Base-by-base conservation (phyloP, 192 early-diverging fungal species). In the Coemansia sp. region DNA sequence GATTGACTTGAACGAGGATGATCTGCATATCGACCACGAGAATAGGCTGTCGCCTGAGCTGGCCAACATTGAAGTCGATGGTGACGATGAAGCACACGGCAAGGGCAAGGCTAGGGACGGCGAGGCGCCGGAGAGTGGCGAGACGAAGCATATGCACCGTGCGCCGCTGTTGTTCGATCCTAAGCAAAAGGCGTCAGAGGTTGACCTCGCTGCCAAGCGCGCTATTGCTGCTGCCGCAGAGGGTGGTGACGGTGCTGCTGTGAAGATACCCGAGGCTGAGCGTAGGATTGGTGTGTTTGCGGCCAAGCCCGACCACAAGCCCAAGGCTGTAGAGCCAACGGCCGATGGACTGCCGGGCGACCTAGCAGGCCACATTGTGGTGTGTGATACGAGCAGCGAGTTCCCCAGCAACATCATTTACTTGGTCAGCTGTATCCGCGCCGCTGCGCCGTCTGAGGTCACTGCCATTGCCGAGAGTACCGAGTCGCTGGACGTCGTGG, bases 351-450 rank as follows among this genome's bases (percentile, higher is more conserved):
- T 78, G 67, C 68, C 71, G 9, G 74, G 67, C 45, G 72, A 80
- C 60, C 70, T 91, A 14, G 12, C 68, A n/a, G 85, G 85, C 37
- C 90, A 91, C 50, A 39, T 91, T 2, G 72, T 91, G 5, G 77
- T 90, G 37, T 90, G 90, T 68, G 80, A 85, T 27, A 84, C 89
- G 12, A 84, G 84, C 50, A 44, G 19, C 41, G 75, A 78, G 51
- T 92, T 91, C 72, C 89, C 89, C 1, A 62, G 70, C 46, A 91
- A 90, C 73, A 75, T 91, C n/a, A 76, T 87, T 14, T 89, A 87
- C 74, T 85, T 92, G 64, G 67, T 92, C 61, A 87, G 84, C 41
- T 86, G 89, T 21, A 75, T 90, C 66, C 88, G 91, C 29, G 85
- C 84, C 17, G 85, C 86, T 32, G 80, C 88, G 39, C 78, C 82